Conservation (phyloP, 192 early-diverging fungal genomes). For the Chytriomyces sp. region DNA sequence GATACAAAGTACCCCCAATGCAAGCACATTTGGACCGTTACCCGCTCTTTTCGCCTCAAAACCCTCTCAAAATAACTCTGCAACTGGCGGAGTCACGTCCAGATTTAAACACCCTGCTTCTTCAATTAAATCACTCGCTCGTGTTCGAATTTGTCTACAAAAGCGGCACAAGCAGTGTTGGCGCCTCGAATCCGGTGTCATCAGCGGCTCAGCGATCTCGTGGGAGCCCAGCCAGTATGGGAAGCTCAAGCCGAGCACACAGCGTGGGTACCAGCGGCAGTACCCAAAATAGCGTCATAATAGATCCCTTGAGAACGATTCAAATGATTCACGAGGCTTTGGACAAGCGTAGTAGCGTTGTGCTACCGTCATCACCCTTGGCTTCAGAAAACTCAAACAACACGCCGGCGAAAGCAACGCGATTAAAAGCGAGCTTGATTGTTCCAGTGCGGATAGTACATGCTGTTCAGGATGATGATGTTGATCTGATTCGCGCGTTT, state of each 20-base stretch:
- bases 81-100: constrained; percentile 23
- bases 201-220: background rate
- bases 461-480: constrained; percentile 8
- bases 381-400: too few species aligned
- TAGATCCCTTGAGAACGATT: constrained; percentile 31
- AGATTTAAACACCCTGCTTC: constrained; percentile 9
- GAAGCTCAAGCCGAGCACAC: constrained; percentile 3
- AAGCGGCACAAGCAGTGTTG: constrained; percentile 8
- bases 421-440: constrained; percentile 33
- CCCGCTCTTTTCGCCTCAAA: constrained; percentile 27
- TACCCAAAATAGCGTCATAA: constrained; percentile 24
- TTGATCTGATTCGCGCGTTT: constrained; percentile 23
- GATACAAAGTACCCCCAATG: constrained; percentile 24
- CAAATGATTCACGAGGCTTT: constrained; percentile 33
- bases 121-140: constrained; percentile 32
- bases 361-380: background rate
- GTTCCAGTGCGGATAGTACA: constrained; percentile 25
- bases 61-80: constrained; percentile 27
- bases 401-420: background rate
- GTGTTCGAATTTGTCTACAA: constrained; percentile 34
- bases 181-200: background rate
- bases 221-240: background rate
- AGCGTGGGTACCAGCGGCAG: constrained; percentile 8
- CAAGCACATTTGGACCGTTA: background rate
- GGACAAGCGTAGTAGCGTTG: constrained; percentile 21